Evolutionary conservation across 305 asterid species (phyloP).

Genomic region (Rubia occidens): DNA sequence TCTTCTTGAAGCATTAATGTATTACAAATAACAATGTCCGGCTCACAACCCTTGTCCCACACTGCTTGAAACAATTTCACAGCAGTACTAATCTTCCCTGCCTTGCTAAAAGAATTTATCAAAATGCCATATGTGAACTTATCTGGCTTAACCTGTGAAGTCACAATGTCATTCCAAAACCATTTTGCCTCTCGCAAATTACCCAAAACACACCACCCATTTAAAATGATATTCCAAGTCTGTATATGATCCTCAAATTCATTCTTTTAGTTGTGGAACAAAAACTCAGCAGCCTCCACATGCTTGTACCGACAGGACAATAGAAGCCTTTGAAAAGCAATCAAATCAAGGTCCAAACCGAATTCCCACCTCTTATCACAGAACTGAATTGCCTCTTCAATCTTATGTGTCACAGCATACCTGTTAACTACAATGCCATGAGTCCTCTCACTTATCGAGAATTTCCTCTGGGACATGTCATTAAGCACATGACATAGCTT

Average conservation of each 20-base stretch:
- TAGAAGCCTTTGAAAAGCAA: slow-evolving; percentile 5
- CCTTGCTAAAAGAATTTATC: slow-evolving; percentile 5
- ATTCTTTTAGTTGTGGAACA: slow-evolving; percentile 10
- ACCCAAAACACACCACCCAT: slow-evolving; percentile 9
- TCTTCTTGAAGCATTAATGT: slow-evolving; percentile 10
- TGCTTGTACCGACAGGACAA: slow-evolving; percentile 9
- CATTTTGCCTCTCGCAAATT: slow-evolving; percentile 8
- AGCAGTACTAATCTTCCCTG: slow-evolving; percentile 12
- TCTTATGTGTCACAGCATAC: neutral
- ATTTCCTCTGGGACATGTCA: slow-evolving; percentile 8
- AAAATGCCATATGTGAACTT: slow-evolving; percentile 7
- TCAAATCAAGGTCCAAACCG: slow-evolving; percentile 4
- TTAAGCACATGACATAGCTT: neutral
- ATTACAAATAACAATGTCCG: slow-evolving; percentile 2
- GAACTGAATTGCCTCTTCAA: slow-evolving; percentile 6
- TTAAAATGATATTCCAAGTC: slow-evolving; percentile 11
- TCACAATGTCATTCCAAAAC: slow-evolving; percentile 12
- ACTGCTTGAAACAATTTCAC: slow-evolving; percentile 10
- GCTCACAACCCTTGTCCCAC: slow-evolving; percentile 11
- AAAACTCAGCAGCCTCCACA: slow-evolving; percentile 8
- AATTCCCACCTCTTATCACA: slow-evolving; percentile 4
- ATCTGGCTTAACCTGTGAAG: neutral
- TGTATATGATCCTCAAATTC: slow-evolving; percentile 11
- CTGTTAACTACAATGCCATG: slow-evolving; percentile 9
- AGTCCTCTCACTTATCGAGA: slow-evolving; percentile 4